Base-by-base conservation (phyloP, 2,329 filamentous ascomycete species). In the Clarireedia monteithiana region DNA sequence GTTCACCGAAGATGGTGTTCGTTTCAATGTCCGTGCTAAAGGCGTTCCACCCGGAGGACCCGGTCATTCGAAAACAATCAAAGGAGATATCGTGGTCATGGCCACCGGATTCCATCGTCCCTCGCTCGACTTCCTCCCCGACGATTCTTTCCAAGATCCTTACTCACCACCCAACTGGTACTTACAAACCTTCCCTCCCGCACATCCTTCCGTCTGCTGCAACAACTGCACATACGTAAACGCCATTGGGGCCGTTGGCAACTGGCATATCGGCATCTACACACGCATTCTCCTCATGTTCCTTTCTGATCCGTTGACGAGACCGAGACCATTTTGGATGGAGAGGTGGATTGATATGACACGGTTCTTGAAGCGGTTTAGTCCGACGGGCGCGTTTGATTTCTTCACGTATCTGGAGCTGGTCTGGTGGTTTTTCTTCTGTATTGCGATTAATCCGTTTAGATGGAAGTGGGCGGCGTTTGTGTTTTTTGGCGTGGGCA, bases 181-280 rank as follows among this genome's bases (percentile, higher is more conserved):
- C 63, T 78, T 95, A 0, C 89, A 95, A 69, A 88, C 87, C 0
- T 95, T 95, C 71, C 89, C 90, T 4, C 87, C 89, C 0, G 70
- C 75, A 3, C 85, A 91, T 62, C 81, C 85, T 0, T 85, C 82
- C 36, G 78, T 95, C 48, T 90, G 85, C 60, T 85, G 85, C 60
- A 91, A 89, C 72, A 95, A 95, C 71, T 86, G 86, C 74, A 62
- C 61, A n/a, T 95, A 91, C 62, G 75, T 91, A 55, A 83, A 86
- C 53, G 89, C 84, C 4, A 91, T 94, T 56, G 89, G 88, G 0
- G 87, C 86, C 0, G 88, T 94, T 1, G 87, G 89, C 0, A 91
- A 94, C 69, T 92, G 88, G 79, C 89, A 95, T 66, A 92, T 95
- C 47, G 90, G 89, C 4, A 92, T 95, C 64, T 95, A 94, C 73